Percentiles rank a stretch among this genome's conserved stretches.
Evolutionary conservation across 148 eudicot genomes (phyloP).

Genomic region (Fagopyrum esculentum): DNA sequence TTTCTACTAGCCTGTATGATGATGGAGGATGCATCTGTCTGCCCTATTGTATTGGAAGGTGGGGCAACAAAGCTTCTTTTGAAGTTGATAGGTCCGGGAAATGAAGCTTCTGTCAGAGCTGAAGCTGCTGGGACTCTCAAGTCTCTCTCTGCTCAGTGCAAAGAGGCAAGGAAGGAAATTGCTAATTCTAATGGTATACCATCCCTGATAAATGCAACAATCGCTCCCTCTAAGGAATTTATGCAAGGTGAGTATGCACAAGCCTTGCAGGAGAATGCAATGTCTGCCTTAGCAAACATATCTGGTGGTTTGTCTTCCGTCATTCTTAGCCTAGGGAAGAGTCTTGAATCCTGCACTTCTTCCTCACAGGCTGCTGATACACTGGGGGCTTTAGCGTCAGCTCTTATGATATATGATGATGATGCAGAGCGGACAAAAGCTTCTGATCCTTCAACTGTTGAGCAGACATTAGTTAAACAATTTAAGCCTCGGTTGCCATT

Average conservation of each 20-base stretch:
- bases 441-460: slow-evolving; percentile 68
- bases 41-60: slow-evolving; percentile 60
- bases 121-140: slow-evolving; percentile 94
- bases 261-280: slow-evolving; percentile 97
- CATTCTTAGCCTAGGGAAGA: slow-evolving; percentile 93
- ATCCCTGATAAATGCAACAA: slow-evolving; percentile 88
- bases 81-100: slow-evolving; percentile 85
- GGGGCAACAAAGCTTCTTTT: slow-evolving; percentile 82
- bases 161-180: slow-evolving; percentile 84
- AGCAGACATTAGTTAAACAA: slow-evolving; percentile 76
- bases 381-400: slow-evolving; percentile 95
- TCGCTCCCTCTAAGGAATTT: slow-evolving; percentile 97
- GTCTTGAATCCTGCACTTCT: slow-evolving; percentile 90
- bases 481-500: slow-evolving; percentile 70
- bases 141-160: slow-evolving; percentile 91
- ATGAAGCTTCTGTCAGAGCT: slow-evolving; percentile 89
- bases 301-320: slow-evolving; percentile 98
- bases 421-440: slow-evolving; percentile 73
- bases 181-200: slow-evolving; percentile 85
- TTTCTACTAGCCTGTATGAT: slow-evolving; percentile 88
- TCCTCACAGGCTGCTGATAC: slow-evolving; percentile 93
- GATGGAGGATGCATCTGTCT: slow-evolving; percentile 90
- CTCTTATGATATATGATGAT: slow-evolving; percentile 89
- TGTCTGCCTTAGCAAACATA: slow-evolving; percentile 98
- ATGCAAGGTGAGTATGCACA: slow-evolving; percentile 99